A percentile compares a stretch with the other conserved stretches of the same genome.
Conservation (phyloP, 1,284 basidiomycete species). For the Ganoderma sinense region DNA sequence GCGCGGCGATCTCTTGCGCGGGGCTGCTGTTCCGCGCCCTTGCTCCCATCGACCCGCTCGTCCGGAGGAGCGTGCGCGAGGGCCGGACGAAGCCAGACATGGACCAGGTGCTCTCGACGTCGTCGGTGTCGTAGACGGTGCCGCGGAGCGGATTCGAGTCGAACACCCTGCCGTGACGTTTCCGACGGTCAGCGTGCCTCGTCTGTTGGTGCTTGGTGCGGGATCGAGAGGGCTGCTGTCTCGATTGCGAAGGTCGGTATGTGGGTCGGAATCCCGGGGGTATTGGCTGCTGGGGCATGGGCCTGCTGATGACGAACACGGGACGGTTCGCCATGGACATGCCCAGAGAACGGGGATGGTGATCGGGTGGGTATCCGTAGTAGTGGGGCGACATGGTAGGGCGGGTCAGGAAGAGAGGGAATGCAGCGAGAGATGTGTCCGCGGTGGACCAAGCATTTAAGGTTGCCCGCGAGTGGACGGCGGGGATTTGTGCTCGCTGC, state of each 20-base stretch:
- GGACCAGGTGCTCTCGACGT: slow-evolving; percentile 31
- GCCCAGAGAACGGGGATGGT: slow-evolving; percentile 21
- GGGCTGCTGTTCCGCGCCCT: slow-evolving; percentile 30
- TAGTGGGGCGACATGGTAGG: slow-evolving; percentile 25
- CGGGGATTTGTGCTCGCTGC: slow-evolving; percentile 1
- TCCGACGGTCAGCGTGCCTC: slow-evolving; percentile 17
- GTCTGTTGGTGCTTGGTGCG: slow-evolving; percentile 7
- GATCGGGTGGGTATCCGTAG: slow-evolving; percentile 20
- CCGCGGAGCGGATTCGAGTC: slow-evolving; percentile 17
- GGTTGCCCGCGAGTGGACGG: background rate
- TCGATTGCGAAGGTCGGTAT: slow-evolving; percentile 13
- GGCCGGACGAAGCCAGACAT: slow-evolving; percentile 25
- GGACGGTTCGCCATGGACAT: slow-evolving; percentile 30
- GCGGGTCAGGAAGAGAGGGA: slow-evolving; percentile 12
- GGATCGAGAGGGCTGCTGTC: slow-evolving; percentile 4
- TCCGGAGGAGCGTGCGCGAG: slow-evolving; percentile 1
- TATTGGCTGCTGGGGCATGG: slow-evolving; percentile 28
- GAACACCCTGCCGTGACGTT: slow-evolving; percentile 29
- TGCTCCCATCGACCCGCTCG: background rate
- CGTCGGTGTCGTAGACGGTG: slow-evolving; percentile 16
- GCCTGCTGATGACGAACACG: slow-evolving; percentile 26
- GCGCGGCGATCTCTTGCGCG: slow-evolving; percentile 31
- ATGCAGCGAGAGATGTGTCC: slow-evolving; percentile 18
- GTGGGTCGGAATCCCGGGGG: background rate
- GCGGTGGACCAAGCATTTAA: slow-evolving; percentile 1